Percentiles rank a stretch among this genome's conserved stretches.
These are phyloP conservation scores for Metroxylon sagu DNA, from an alignment of 176 grass and related monocot species.

Conservation along the genomic window DNA sequence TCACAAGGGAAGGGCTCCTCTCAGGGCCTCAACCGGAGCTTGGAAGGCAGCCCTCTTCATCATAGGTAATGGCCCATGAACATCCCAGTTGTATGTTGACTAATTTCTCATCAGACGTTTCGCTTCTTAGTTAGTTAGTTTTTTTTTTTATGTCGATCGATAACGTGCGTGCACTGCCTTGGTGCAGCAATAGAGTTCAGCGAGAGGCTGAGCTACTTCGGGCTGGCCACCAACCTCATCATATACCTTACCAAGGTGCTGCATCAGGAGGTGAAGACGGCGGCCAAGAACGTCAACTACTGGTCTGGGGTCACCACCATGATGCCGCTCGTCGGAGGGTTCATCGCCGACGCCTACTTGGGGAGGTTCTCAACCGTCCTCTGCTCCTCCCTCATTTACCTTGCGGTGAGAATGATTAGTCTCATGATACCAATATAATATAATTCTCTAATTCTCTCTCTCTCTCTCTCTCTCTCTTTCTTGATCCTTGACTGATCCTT, in stretches of 20 bases:
- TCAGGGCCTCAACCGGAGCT: constrained; percentile 41
- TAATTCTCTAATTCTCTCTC: no score
- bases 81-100: no score
- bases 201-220: constrained; percentile 76
- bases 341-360: constrained; percentile 71
- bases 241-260: constrained; percentile 65
- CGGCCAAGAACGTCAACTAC: constrained; percentile 64
- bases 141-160: no score
- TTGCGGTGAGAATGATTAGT: constrained; percentile 16
- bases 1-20: constrained; percentile 43
- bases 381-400: constrained; percentile 44
- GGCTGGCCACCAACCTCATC: constrained; percentile 66
- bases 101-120: no score
- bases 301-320: constrained; percentile 62
- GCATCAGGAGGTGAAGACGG: constrained; percentile 56
- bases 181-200: constrained; percentile 69
- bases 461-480: no score
- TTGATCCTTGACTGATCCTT: no score
- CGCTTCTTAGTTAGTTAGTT: no score
- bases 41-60: constrained; percentile 84
- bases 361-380: constrained; percentile 57
- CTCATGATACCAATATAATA: no score
- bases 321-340: constrained; percentile 67
- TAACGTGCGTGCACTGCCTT: no score
- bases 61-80: constrained; percentile 31